Percentiles rank a stretch among this genome's conserved stretches.
These are phyloP conservation scores for Metrosideros polymorpha DNA, from an alignment of 441 rosid species.

Conservation along the genomic window DNA sequence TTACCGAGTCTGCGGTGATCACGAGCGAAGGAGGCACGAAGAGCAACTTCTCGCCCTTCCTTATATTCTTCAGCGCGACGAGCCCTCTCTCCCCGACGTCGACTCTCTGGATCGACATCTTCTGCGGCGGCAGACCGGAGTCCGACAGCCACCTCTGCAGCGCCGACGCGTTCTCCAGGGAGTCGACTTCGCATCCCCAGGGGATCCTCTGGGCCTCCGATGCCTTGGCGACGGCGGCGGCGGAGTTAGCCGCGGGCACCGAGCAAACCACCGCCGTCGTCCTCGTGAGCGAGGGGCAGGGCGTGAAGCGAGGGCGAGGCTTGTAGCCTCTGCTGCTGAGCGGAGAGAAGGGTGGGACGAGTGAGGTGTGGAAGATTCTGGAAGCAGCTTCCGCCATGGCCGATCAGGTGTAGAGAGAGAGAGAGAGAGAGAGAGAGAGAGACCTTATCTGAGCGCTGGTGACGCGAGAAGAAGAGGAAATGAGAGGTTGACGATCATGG, in stretches of 20 bases:
- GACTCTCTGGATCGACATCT: constrained; percentile 66
- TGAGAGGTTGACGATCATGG: not conserved
- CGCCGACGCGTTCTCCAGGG: constrained; percentile 67
- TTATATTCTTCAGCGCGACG: constrained; percentile 74
- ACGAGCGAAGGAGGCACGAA: constrained; percentile 92
- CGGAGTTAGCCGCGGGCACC: not conserved
- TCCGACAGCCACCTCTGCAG: constrained; percentile 78
- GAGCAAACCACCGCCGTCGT: constrained; percentile 5
- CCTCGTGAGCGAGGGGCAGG: not conserved
- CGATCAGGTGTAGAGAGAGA: not conserved
- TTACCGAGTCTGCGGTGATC: constrained; percentile 79
- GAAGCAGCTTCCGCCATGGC: constrained; percentile 7
- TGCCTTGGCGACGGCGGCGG: not conserved
- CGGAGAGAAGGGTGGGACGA: not conserved
- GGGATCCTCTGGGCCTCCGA: constrained; percentile 31
- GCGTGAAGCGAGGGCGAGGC: not conserved
- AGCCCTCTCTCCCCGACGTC: constrained; percentile 74
- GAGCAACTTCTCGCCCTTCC: constrained; percentile 88
- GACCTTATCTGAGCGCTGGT: not conserved
- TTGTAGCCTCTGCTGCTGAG: not conserved
- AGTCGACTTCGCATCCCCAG: constrained; percentile 91
- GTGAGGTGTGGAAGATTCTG: not conserved
- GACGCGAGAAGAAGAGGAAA: not conserved
- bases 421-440: not conserved
- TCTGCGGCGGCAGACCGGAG: constrained; percentile 80